These are phyloP conservation scores for Kwoniella mangroviensis DNA, from an alignment of 768 basidiomycete species.

Conservation along the genomic window DNA sequence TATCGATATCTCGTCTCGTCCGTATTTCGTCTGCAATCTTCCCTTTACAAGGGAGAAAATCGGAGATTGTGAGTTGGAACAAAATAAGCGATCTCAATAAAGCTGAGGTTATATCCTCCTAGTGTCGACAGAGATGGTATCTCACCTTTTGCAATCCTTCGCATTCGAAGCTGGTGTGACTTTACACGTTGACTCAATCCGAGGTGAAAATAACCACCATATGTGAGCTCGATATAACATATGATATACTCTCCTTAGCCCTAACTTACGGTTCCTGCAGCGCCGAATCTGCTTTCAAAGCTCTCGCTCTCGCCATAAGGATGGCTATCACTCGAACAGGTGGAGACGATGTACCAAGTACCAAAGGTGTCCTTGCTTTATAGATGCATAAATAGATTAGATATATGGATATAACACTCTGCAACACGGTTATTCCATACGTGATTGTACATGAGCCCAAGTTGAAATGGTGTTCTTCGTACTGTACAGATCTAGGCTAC, in stretches of 20 bases:
- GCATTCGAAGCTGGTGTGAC: constrained; percentile 95
- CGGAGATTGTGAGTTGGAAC: constrained; percentile 62
- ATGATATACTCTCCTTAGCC: no score
- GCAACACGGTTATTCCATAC: no score
- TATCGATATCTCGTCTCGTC: constrained; percentile 96
- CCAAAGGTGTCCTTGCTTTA: constrained; percentile 82
- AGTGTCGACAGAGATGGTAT: constrained; percentile 87
- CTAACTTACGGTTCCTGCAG: constrained; percentile 60
- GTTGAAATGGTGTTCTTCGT: constrained; percentile 13
- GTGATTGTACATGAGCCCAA: constrained; percentile 2
- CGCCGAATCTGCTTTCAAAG: constrained; percentile 97
- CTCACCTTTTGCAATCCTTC: constrained; percentile 96
- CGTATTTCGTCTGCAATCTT: constrained; percentile 91
- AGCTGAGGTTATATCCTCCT: constrained; percentile 62
- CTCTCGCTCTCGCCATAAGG: constrained; percentile 89
- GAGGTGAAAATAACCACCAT: constrained; percentile 98
- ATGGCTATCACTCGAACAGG: constrained; percentile 92
- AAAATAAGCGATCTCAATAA: constrained; percentile 88
- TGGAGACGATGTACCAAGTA: constrained; percentile 88
- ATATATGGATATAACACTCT: not conserved
- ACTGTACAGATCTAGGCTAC: not conserved
- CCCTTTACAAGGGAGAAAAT: constrained; percentile 59
- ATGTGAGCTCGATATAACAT: constrained; percentile 64
- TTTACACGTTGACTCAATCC: constrained; percentile 88
- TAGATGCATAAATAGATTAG: constrained; percentile 7